Evolutionary conservation across 2,329 filamentous ascomycete species (phyloP), one percentile per base, ranked within the genome.

Genomic region (Fusarium virguliforme): DNA sequence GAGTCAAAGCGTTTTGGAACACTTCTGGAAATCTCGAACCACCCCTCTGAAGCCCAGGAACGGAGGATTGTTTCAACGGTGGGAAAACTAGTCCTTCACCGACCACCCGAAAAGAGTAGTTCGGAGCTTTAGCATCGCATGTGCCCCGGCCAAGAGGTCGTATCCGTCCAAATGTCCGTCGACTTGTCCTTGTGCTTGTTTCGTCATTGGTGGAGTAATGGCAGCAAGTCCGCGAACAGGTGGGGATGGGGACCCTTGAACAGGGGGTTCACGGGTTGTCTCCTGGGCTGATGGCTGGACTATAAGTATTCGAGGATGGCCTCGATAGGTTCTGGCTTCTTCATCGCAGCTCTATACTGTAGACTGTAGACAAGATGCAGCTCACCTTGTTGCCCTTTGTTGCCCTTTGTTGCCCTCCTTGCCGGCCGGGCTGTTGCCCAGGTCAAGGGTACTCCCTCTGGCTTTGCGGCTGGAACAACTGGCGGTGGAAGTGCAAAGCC

Each of bases 401-500:
- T 28, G 58, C 60, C 1, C 15, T 35, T 48, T 8, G 18, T 64
- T 28, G 58, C 60, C 1, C 37, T 40, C 7, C 46, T 65, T 12
- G 57, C 58, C 7, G 32, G 46, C 50, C 35, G 4, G 24, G 55
- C 51, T 15, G 18, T 56, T 2, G 69, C 69, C 28, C 69, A 72
- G 22, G 81, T 83, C 30, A 75, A 71, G 32, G 82, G 82, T 43
- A 68, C 77, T 15, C 77, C 82, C 15, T 77, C 81, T 58, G 83
- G 83, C 15, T 83, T 84, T 67, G 81, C 82, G 37, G 79, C 78
- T 65, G 88, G 88, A 40, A 86, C 88, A 28, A 91, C 89, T n/a
- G 89, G 89, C 43, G 89, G 89, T 74, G 89, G 88, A 53, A 83
- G 73, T 67, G 88, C 86, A 30, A 79, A 82, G 24, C 78, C 87